Percentiles rank a stretch among this genome's conserved stretches.
Conservation (phyloP, 2,329 filamentous ascomycete genomes). For the Fusarium chlamydosporum region DNA sequence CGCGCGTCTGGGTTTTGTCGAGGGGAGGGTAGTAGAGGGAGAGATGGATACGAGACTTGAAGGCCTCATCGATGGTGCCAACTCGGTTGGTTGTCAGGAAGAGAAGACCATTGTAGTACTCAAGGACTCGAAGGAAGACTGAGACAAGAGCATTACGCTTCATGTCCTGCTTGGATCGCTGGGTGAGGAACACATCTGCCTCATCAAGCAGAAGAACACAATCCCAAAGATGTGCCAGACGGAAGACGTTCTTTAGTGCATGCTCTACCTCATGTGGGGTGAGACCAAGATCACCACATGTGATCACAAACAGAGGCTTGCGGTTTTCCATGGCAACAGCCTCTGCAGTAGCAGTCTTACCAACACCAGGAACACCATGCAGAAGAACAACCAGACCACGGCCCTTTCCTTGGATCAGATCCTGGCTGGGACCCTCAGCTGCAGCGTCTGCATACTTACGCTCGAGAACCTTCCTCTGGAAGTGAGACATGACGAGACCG, state of each 20-base stretch:
- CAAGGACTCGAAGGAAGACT: constrained; percentile 62
- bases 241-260: constrained; percentile 60
- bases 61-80: constrained; percentile 64
- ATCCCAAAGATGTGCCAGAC: constrained; percentile 58
- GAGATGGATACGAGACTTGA: constrained; percentile 64
- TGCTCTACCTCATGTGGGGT: constrained; percentile 59
- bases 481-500: constrained; percentile 59
- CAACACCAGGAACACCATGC: constrained; percentile 64
- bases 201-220: constrained; percentile 58
- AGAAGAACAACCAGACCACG: constrained; percentile 61
- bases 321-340: constrained; percentile 58
- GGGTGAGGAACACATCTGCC: constrained; percentile 55
- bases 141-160: constrained; percentile 57
- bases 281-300: constrained; percentile 64
- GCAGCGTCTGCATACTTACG: constrained; percentile 52
- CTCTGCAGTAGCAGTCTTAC: constrained; percentile 65
- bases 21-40: constrained; percentile 61
- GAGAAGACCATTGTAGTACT: constrained; percentile 64
- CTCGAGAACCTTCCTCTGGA: constrained; percentile 58
- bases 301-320: constrained; percentile 64
- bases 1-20: constrained; percentile 56
- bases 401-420: constrained; percentile 63
- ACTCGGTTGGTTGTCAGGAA: constrained; percentile 67
- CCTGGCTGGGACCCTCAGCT: constrained; percentile 53
- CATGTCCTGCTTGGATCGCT: constrained; percentile 52